Conservation (phyloP, 441 rosid species). For the Bruguiera hainesii region DNA sequence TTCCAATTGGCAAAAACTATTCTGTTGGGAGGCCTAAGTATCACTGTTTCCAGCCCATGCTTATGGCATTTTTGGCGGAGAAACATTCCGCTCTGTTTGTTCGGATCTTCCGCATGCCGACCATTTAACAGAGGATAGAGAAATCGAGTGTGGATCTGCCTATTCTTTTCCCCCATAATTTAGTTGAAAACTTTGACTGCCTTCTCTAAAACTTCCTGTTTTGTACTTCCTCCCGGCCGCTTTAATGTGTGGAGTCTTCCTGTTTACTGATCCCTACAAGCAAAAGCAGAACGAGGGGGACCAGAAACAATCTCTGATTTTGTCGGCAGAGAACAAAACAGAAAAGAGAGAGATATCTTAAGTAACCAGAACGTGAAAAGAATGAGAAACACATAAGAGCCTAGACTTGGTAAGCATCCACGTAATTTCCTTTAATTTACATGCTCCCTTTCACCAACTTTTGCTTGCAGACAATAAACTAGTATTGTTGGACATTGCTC, state of each 20-base stretch:
- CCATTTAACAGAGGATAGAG: neutral
- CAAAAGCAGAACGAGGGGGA: neutral
- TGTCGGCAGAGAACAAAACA: conserved; percentile 1
- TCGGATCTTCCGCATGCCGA: too few species aligned
- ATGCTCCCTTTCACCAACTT: too few species aligned
- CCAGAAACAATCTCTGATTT: conserved; percentile 8
- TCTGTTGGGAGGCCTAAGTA: too few species aligned
- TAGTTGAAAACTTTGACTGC: conserved; percentile 14
- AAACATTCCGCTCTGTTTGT: too few species aligned
- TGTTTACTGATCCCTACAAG: neutral
- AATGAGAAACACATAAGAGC: too few species aligned
- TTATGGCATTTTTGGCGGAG: neutral
- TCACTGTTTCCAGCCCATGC: neutral
- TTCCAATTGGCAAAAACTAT: too few species aligned
- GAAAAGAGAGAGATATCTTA: too few species aligned
- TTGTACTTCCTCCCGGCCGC: conserved; percentile 3
- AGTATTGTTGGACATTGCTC: too few species aligned
- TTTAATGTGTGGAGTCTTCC: neutral
- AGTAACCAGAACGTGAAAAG: too few species aligned
- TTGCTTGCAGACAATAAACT: too few species aligned
- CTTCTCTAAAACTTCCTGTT: neutral
- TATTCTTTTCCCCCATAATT: neutral
- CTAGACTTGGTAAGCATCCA: too few species aligned
- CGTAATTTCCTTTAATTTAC: too few species aligned
- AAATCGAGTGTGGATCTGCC: neutral